Conservation (phyloP, 352 stramenopile species). For the Blastocystis sp. region DNA sequence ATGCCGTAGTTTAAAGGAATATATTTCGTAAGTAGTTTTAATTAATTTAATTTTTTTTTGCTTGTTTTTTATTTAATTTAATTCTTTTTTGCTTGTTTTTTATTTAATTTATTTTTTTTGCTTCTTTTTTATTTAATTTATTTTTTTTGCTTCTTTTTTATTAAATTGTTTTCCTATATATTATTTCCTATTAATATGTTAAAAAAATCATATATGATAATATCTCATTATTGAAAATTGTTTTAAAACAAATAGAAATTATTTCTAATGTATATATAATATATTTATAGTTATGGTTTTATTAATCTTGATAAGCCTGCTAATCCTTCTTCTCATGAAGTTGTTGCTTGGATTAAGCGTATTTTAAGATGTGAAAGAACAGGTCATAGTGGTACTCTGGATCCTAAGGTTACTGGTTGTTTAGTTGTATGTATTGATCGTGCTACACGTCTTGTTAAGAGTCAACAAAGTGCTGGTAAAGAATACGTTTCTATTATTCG, state of each 20-base stretch:
- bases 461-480: slow-evolving; percentile 84
- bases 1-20: slow-evolving; percentile 82
- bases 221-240: no score
- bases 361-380: slow-evolving; percentile 99
- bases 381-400: slow-evolving; percentile 89
- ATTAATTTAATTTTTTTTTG: no score
- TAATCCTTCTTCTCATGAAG: slow-evolving; percentile 95
- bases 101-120: no score
- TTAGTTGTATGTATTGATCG: slow-evolving; percentile 98
- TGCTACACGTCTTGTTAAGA: slow-evolving; percentile 76
- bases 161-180: no score
- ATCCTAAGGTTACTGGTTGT: slow-evolving; percentile 98
- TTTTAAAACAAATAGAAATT: no score
- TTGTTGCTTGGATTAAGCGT: slow-evolving; percentile 97
- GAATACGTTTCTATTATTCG: slow-evolving; percentile 95
- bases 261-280: neutral
- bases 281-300: slow-evolving; percentile 67
- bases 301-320: slow-evolving; percentile 99
- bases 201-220: no score
- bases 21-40: slow-evolving; percentile 62
- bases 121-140: no score
- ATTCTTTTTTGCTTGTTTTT: no score
- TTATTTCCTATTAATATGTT: no score
- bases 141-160: no score
- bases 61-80: no score